A percentile compares a stretch with the other conserved stretches of the same genome.
Conservation (phyloP, 2,329 filamentous ascomycete genomes). For the Ceratocystis ficicola region DNA sequence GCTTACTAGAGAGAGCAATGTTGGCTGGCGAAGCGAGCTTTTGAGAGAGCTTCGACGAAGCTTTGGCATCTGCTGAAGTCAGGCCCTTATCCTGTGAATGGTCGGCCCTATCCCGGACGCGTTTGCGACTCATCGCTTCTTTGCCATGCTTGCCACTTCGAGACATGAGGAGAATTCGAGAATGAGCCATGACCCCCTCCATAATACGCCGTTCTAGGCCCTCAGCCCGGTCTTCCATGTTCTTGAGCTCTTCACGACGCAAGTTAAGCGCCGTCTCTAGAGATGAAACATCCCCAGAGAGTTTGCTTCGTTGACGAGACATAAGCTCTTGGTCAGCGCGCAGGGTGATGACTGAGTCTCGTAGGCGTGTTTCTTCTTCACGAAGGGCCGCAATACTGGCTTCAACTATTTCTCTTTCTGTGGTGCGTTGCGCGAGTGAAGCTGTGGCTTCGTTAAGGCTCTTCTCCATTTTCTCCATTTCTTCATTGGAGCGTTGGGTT, state of each 20-base stretch:
- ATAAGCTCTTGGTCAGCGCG: constrained; percentile 63
- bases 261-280: constrained; percentile 83
- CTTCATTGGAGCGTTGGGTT: constrained; percentile 59
- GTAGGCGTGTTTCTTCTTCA: constrained; percentile 43
- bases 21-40: constrained; percentile 32
- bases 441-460: constrained; percentile 68
- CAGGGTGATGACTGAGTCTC: constrained; percentile 45
- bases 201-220: constrained; percentile 82
- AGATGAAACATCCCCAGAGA: constrained; percentile 77
- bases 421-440: constrained; percentile 63
- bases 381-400: constrained; percentile 40
- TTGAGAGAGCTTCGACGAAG: neutral
- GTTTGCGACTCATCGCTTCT: constrained; percentile 49
- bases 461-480: constrained; percentile 66
- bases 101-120: constrained; percentile 31
- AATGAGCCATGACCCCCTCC: constrained; percentile 93
- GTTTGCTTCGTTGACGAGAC: constrained; percentile 61
- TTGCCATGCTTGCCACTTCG: constrained; percentile 42
- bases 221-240: constrained; percentile 84
- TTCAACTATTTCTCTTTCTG: constrained; percentile 52
- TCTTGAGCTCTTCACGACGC: constrained; percentile 76
- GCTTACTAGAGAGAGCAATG: constrained; percentile 43
- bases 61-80: constrained; percentile 20
- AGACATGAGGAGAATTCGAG: constrained; percentile 72
- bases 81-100: constrained; percentile 22